Evolutionary conservation across 805 yeast genomes (phyloP).

Genomic region (Cyberlindnera xylosilytica): DNA sequence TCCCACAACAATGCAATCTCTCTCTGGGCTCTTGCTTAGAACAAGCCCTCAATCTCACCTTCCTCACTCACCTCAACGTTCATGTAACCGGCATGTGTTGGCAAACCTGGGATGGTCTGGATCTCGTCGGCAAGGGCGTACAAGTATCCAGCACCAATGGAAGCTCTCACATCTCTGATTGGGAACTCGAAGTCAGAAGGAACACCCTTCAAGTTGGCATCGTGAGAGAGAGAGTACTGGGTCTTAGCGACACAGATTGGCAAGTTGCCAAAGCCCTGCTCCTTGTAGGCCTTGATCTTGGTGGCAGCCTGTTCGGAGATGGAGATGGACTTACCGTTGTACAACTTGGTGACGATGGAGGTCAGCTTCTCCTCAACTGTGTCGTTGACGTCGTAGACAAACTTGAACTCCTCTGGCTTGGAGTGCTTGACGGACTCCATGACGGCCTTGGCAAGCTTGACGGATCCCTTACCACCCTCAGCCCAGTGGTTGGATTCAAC

Average conservation of each 20-base stretch:
- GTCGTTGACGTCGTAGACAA: slow-evolving; percentile 60
- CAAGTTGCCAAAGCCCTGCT: slow-evolving; percentile 72
- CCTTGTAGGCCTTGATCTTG: slow-evolving; percentile 64
- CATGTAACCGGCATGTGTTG: slow-evolving; percentile 85
- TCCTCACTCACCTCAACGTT: slow-evolving; percentile 77
- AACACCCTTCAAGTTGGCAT: slow-evolving; percentile 78
- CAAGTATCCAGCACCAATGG: slow-evolving; percentile 81
- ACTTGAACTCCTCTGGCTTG: slow-evolving; percentile 40
- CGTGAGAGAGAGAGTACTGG: slow-evolving; percentile 81
- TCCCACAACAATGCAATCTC: no score
- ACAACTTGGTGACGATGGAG: slow-evolving; percentile 70
- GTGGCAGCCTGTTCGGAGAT: slow-evolving; percentile 65
- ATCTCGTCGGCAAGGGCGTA: slow-evolving; percentile 85
- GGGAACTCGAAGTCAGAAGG: slow-evolving; percentile 80
- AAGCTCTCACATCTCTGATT: slow-evolving; percentile 73
- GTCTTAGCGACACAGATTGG: slow-evolving; percentile 87
- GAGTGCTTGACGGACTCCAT: slow-evolving; percentile 54
- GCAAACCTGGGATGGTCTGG: slow-evolving; percentile 83
- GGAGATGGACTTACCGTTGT: slow-evolving; percentile 73
- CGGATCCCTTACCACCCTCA: slow-evolving; percentile 81
- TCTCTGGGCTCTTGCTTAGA: slow-evolving; percentile 38
- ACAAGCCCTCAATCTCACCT: slow-evolving; percentile 81
- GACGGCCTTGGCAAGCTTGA: slow-evolving; percentile 68
- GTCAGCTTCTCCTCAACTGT: slow-evolving; percentile 65
- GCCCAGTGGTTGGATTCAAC: slow-evolving; percentile 85